Percentiles rank a stretch among this genome's conserved stretches.
phyloP scores from a whole-genome alignment of 2,329 filamentous ascomycete species.

The Talaromyces marneffei region DNA sequence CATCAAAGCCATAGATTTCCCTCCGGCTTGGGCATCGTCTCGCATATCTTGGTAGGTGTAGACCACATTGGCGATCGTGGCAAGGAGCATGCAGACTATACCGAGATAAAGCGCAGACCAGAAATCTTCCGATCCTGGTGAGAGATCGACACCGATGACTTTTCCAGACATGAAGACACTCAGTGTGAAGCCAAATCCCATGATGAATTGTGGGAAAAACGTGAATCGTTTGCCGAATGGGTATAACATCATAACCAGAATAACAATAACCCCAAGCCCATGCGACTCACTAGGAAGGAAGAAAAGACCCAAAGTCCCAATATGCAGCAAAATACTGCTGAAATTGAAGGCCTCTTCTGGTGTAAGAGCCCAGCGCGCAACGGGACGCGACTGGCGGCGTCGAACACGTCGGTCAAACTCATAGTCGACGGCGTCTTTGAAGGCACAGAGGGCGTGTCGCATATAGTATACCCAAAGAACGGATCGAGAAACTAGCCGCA shows the following conservation, averaged over 20 bases:
- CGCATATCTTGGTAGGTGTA: slow-evolving; percentile 9
- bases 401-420: background rate
- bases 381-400: background rate
- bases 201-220: background rate
- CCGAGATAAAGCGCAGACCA: background rate
- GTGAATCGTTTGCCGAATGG: slow-evolving; percentile 2
- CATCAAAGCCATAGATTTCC: background rate
- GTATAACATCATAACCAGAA: background rate
- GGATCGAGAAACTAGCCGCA: background rate
- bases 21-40: background rate
- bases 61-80: background rate
- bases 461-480: slow-evolving; percentile 3
- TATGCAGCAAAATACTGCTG: background rate
- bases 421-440: slow-evolving; percentile 3
- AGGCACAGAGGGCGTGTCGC: background rate
- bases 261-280: background rate
- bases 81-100: background rate
- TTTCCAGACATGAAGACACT: background rate
- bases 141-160: background rate
- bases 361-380: slow-evolving; percentile 1
- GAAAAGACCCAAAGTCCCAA: background rate
- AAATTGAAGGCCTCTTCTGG: slow-evolving; percentile 2
- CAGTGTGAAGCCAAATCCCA: background rate
- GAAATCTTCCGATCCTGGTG: background rate
- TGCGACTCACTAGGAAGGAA: background rate